phyloP scores from a whole-genome alignment of 169 alveolate species.

The Plasmodium relictum region DNA sequence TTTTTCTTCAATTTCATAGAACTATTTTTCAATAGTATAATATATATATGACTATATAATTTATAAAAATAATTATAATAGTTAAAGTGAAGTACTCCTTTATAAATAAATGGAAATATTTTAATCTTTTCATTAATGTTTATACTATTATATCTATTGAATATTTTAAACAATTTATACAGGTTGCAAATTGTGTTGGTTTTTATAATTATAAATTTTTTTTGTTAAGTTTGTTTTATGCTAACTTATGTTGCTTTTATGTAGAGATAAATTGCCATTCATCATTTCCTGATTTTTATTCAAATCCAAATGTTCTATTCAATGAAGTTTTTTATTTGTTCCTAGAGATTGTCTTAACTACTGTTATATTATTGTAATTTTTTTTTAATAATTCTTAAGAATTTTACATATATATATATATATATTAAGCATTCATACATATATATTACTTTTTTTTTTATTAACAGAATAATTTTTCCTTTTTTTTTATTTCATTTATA shows the following conservation, averaged over 20 bases:
- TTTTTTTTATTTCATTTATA: constrained; percentile 48
- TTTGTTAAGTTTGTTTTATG: constrained; percentile 45
- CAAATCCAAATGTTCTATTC: constrained; percentile 55
- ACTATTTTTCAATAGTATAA: no score
- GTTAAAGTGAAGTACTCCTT: no score
- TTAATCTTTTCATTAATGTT: no score
- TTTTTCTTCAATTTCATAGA: neutral
- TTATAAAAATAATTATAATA: no score
- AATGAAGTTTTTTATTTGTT: constrained; percentile 59
- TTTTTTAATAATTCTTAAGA: no score
- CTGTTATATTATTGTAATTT: constrained; percentile 39
- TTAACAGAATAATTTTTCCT: constrained; percentile 48
- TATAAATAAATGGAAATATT: no score
- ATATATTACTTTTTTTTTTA: constrained; percentile 4
- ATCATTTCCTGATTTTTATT: constrained; percentile 47
- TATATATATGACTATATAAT: no score
- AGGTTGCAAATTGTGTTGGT: constrained; percentile 79
- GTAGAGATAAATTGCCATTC: constrained; percentile 42
- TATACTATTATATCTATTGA: no score
- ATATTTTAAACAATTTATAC: no score
- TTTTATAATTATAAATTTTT: constrained; percentile 73
- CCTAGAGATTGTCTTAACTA: constrained; percentile 42
- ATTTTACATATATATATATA: constrained; percentile 11
- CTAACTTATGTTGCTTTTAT: constrained; percentile 41
- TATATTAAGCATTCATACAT: neutral